Evolutionary conservation across 1,284 basidiomycete species (phyloP).

Genomic region (Xerocomus nothofagi): DNA sequence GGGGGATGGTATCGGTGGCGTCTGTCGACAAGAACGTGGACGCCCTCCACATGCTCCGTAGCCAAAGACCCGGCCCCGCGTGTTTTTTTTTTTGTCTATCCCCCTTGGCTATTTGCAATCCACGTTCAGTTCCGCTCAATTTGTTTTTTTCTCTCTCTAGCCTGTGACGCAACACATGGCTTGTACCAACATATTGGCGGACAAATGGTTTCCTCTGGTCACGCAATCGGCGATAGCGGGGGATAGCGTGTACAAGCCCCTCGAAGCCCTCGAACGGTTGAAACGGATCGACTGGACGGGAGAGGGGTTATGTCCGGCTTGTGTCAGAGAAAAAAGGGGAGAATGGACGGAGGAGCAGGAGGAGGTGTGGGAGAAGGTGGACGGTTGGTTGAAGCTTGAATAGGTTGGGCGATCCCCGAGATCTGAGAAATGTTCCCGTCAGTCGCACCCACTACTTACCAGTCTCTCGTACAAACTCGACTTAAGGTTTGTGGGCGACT

Average conservation of each 20-base stretch:
- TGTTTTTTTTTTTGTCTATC: no score
- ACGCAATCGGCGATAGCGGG: conserved; percentile 59
- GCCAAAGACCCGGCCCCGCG: background rate
- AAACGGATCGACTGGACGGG: conserved; percentile 57
- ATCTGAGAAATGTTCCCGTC: background rate
- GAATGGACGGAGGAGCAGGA: conserved; percentile 67
- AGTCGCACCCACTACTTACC: background rate
- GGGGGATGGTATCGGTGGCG: background rate
- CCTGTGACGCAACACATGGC: conserved; percentile 64
- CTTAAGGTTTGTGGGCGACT: conserved; percentile 8
- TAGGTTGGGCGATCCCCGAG: background rate
- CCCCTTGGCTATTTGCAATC: background rate
- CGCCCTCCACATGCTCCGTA: background rate
- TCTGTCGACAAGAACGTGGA: background rate
- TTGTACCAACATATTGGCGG: conserved; percentile 69
- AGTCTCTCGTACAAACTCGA: no score
- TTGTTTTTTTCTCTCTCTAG: conserved; percentile 12
- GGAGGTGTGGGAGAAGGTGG: conserved; percentile 59
- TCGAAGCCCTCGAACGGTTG: conserved; percentile 63
- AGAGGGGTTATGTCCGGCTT: conserved; percentile 57
- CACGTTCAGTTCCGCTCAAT: background rate
- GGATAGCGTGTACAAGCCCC: conserved; percentile 61
- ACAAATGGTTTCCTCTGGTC: conserved; percentile 66
- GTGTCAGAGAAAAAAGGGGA: conserved; percentile 54
- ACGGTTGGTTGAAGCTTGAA: conserved; percentile 48